Conservation (phyloP, 1,139 yeast genomes). For the Geotrichum klebahnii region DNA sequence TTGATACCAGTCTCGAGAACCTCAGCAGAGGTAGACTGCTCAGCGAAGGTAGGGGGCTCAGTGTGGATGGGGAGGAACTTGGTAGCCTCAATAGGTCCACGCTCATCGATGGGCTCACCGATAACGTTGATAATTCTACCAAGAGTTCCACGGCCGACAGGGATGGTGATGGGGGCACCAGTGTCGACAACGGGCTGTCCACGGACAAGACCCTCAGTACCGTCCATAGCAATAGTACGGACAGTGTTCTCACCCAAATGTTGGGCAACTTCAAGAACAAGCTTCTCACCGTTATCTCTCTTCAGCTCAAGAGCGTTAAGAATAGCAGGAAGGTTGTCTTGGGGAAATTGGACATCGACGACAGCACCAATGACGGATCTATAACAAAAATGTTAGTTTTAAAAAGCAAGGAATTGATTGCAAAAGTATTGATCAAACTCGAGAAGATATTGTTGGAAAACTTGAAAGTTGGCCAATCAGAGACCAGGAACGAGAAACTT, state of each 20-base stretch:
- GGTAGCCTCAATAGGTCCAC: constrained; percentile 94
- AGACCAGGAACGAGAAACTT: constrained; percentile 4
- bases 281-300: constrained; percentile 57
- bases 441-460: constrained; percentile 1
- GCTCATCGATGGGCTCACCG: constrained; percentile 99
- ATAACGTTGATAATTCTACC: constrained; percentile 98
- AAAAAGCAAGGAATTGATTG: constrained; percentile 21
- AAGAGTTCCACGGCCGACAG: constrained; percentile 98
- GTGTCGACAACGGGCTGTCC: constrained; percentile 90
- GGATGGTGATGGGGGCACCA: constrained; percentile 97
- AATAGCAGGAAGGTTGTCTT: constrained; percentile 95
- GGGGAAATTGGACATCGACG: constrained; percentile 98
- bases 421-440: constrained; percentile 20
- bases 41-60: constrained; percentile 93
- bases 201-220: constrained; percentile 99
- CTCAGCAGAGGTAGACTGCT: constrained; percentile 97
- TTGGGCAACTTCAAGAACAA: constrained; percentile 97
- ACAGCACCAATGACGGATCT: constrained; percentile 99
- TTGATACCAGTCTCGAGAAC: constrained; percentile 99
- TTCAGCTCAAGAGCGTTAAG: constrained; percentile 91
- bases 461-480: constrained; percentile 19
- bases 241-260: constrained; percentile 99
- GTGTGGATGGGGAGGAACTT: constrained; percentile 96
- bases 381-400: constrained; percentile 35
- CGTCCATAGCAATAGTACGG: constrained; percentile 99